These are phyloP conservation scores for Colletotrichum spaethianum DNA, from an alignment of 2,329 filamentous ascomycete genomes.

Conservation along the genomic window DNA sequence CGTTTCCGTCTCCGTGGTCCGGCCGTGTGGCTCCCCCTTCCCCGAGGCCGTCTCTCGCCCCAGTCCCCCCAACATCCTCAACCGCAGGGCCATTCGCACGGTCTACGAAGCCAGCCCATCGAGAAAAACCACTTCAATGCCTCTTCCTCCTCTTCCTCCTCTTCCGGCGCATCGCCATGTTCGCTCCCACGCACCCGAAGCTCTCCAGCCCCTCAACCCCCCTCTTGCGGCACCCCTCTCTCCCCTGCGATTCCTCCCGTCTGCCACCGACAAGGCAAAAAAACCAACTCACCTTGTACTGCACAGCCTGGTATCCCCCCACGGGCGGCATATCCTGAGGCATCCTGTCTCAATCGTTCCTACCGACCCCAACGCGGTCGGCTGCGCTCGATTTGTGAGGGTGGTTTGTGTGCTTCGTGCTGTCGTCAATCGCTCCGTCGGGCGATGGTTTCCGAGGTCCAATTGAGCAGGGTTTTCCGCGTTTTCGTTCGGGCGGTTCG, in stretches of 20 bases:
- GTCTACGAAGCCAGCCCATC: background rate
- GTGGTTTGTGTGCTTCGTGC: background rate
- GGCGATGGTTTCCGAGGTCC: background rate
- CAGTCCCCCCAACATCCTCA: background rate
- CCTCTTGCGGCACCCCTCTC: background rate
- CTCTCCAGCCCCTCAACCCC: no score
- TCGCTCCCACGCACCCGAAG: no score
- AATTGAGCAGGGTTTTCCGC: background rate
- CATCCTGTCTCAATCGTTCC: slow-evolving; percentile 72
- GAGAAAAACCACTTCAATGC: background rate
- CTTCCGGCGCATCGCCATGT: background rate
- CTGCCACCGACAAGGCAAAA: background rate
- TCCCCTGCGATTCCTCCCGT: background rate
- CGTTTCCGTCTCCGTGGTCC: background rate
- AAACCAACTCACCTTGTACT: slow-evolving; percentile 86
- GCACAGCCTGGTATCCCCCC: slow-evolving; percentile 95
- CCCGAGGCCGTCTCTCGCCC: background rate
- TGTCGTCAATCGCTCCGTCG: slow-evolving; percentile 21
- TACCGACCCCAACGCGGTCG: slow-evolving; percentile 38
- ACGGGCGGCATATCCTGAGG: slow-evolving; percentile 96
- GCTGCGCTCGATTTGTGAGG: slow-evolving; percentile 25
- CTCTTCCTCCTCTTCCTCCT: background rate
- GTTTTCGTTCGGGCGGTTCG: background rate
- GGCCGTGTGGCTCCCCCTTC: background rate
- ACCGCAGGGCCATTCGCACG: background rate